A percentile compares a stretch with the other conserved stretches of the same genome.
phyloP scores from a whole-genome alignment of 176 grass and related monocot species.

The Cymbopogon citratus region DNA sequence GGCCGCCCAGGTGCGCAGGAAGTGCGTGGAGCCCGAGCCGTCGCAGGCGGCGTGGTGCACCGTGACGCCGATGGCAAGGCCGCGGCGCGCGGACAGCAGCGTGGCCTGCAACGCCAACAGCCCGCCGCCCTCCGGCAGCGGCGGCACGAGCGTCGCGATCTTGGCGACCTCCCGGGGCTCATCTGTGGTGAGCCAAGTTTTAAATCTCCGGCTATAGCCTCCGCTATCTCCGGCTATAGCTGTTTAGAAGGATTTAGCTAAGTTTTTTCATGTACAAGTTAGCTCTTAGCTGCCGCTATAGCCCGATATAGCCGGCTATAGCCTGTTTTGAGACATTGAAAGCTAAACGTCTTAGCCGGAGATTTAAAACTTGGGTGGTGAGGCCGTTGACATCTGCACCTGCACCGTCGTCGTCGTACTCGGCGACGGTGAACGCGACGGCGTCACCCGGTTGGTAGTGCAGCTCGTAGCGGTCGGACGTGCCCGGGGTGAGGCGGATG shows the following conservation, averaged over 20 bases:
- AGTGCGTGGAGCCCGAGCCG: conserved; percentile 38
- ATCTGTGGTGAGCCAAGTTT: too few species aligned
- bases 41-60: conserved; percentile 50
- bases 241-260: too few species aligned
- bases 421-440: conserved; percentile 54
- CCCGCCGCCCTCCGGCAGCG: not conserved
- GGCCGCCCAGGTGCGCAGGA: conserved; percentile 45
- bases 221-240: too few species aligned
- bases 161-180: conserved; percentile 21
- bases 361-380: too few species aligned
- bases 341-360: too few species aligned
- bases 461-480: conserved; percentile 23
- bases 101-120: conserved; percentile 43
- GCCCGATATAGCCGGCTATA: too few species aligned
- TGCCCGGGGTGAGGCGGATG: conserved; percentile 12
- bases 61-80: conserved; percentile 40
- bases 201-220: too few species aligned
- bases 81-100: conserved; percentile 7
- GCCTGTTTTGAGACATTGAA: too few species aligned
- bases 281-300: too few species aligned
- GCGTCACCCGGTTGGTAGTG: conserved; percentile 41
- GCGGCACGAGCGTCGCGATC: conserved; percentile 23
- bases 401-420: conserved; percentile 7
- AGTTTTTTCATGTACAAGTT: too few species aligned
- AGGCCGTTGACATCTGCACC: not conserved